phyloP scores from a whole-genome alignment of 139 green algal species.

The Chlamydomonas sp. region DNA sequence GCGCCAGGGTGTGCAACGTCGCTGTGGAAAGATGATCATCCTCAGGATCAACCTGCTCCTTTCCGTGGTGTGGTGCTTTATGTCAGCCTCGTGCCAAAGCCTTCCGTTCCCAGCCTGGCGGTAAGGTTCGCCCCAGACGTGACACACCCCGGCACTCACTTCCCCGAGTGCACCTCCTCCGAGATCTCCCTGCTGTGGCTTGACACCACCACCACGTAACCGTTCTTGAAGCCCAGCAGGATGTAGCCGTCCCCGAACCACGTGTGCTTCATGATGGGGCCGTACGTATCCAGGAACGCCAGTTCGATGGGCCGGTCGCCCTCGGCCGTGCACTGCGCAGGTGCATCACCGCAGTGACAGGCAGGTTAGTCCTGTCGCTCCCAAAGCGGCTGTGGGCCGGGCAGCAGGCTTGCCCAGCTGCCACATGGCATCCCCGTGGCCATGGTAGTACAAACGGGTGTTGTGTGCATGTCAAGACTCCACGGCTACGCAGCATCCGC shows the following conservation, averaged over 20 bases:
- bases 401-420: too few species aligned
- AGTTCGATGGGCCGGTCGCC: slow-evolving; percentile 72
- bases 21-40: too few species aligned
- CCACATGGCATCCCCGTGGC: too few species aligned
- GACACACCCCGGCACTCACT: slow-evolving; percentile 22
- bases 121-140: background rate
- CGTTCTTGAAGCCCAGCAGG: slow-evolving; percentile 68
- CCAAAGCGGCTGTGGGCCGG: too few species aligned
- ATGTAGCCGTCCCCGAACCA: slow-evolving; percentile 86
- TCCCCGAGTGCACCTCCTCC: slow-evolving; percentile 68
- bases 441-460: too few species aligned
- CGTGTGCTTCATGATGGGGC: slow-evolving; percentile 70
- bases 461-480: too few species aligned
- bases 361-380: background rate
- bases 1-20: too few species aligned
- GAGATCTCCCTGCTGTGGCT: slow-evolving; percentile 66
- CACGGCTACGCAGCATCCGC: too few species aligned
- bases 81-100: background rate
- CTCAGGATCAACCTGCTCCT: too few species aligned
- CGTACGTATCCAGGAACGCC: slow-evolving; percentile 76
- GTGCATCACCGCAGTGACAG: background rate
- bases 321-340: slow-evolving; percentile 21
- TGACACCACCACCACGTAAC: slow-evolving; percentile 64
- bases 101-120: background rate
- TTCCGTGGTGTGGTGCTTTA: background rate